A percentile compares a stretch with the other conserved stretches of the same genome.
These are phyloP conservation scores for Recurvomyces mirabilis DNA, from an alignment of 495 filamentous ascomycete genomes.

Conservation along the genomic window DNA sequence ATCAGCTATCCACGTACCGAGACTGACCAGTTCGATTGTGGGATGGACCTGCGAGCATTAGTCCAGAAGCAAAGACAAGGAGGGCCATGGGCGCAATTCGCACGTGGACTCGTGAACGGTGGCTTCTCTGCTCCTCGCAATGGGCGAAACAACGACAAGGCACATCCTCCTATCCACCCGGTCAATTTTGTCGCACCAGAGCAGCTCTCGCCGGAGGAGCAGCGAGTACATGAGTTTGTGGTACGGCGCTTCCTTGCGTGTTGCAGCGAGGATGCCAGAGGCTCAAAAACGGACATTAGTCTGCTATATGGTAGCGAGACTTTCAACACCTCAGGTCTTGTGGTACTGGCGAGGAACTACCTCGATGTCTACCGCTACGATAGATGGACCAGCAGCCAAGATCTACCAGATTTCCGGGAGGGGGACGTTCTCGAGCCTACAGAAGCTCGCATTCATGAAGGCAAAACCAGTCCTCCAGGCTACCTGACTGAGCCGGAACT, in stretches of 20 bases:
- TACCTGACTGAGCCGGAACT: constrained; percentile 93
- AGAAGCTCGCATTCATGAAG: constrained; percentile 79
- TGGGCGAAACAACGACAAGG: constrained; percentile 85
- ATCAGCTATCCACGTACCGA: constrained; percentile 97
- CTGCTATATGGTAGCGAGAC: constrained; percentile 73
- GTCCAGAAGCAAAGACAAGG: constrained; percentile 76
- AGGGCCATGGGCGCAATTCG: constrained; percentile 67
- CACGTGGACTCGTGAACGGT: constrained; percentile 54
- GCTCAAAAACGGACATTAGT: constrained; percentile 70
- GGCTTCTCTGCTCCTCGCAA: constrained; percentile 70
- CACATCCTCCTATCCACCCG: constrained; percentile 94
- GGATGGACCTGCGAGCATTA: constrained; percentile 70
- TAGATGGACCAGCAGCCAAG: constrained; percentile 79
- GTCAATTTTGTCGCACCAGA: constrained; percentile 60
- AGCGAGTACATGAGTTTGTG: constrained; percentile 83
- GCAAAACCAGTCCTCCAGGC: constrained; percentile 69
- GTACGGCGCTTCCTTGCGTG: constrained; percentile 91
- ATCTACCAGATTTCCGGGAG: constrained; percentile 64
- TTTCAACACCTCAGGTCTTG: constrained; percentile 69
- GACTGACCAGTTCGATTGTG: constrained; percentile 90
- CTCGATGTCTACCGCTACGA: constrained; percentile 94
- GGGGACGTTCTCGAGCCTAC: constrained; percentile 79
- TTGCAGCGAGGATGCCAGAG: constrained; percentile 88
- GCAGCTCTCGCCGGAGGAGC: constrained; percentile 53
- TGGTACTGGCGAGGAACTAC: constrained; percentile 84